These are phyloP conservation scores for Fonsecaea pedrosoi DNA, from an alignment of 2,329 filamentous ascomycete genomes.

Conservation along the genomic window DNA sequence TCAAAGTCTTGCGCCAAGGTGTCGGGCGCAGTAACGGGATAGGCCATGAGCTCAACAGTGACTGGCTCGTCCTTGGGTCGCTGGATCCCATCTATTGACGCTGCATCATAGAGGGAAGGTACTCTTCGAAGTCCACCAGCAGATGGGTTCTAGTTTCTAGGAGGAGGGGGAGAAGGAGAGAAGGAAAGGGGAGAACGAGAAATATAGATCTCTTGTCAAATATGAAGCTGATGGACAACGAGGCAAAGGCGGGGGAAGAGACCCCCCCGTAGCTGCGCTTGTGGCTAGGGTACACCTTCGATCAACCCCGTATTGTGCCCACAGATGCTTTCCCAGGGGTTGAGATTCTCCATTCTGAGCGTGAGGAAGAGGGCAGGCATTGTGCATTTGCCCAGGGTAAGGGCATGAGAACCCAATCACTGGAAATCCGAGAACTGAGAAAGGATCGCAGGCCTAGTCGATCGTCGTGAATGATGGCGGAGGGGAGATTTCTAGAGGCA, in stretches of 20 bases:
- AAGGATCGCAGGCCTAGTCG: background rate
- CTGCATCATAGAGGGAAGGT: background rate
- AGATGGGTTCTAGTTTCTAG: background rate
- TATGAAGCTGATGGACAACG: background rate
- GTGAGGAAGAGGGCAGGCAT: background rate
- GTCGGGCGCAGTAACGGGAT: background rate
- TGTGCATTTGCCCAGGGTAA: background rate
- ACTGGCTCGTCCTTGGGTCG: background rate
- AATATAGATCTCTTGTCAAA: background rate
- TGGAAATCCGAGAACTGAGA: background rate
- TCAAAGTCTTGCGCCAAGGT: background rate
- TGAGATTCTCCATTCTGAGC: background rate
- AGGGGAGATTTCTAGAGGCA: background rate
- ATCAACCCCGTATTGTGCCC: background rate
- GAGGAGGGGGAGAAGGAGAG: background rate
- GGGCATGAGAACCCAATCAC: background rate
- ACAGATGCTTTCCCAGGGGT: background rate
- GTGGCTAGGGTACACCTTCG: background rate
- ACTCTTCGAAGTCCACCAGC: background rate
- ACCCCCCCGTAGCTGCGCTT: background rate
- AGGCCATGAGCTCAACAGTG: background rate
- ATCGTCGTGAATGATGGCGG: background rate
- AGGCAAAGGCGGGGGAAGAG: background rate
- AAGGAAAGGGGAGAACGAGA: background rate
- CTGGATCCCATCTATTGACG: background rate